Evolutionary conservation across 2,329 filamentous ascomycete species (phyloP), one percentile per base, ranked within the genome.

Genomic region (Colletotrichum acutatum): DNA sequence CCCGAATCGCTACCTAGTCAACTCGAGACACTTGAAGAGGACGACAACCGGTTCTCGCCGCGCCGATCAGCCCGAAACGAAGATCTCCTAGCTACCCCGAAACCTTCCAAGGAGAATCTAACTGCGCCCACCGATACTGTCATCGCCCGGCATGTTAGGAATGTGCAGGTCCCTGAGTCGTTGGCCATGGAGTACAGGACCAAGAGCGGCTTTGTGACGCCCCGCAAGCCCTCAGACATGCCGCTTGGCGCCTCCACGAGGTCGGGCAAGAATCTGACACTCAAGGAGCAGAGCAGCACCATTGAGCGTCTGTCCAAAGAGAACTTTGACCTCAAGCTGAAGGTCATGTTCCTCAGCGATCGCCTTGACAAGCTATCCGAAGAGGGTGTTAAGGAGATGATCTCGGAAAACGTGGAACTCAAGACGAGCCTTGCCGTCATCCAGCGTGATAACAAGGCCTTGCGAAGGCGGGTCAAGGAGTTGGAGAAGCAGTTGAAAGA

Each of bases 271-370:
- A 94, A 90, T 77, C 86, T 99, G 83, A 98, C 97, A 0, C 86
- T 99, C 53, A 98, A 98, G 82, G 97, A 99, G 83, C 97, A 99
- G 83, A 98, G 96, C 80, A 97, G 93, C 83, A 98, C 96, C 16
- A 98, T 99, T 75, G 97, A 99, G 82, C 92, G 95, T 72, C 88
- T 98, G 2, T 97, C 95, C 73, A 99, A 99, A 83, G 97, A 99
- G 82, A 99, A 99, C 76, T 99, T 98, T 80, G 96, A 98, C 80
- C 85, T 98, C 68, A 98, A 98, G 83, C 91, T 98, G 83, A 97
- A 98, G 81, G 97, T 98, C 76, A 97, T 98, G 87, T 99, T 98
- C 79, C 89, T 99, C 61, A 97, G 96, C 78, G 94, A 98, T 81
- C 93, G 96, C 1, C 86, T 99, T 24, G 95, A 97, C 82, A 97